Evolutionary conservation across 2,329 filamentous ascomycete genomes (phyloP), one percentile per base, ranked within the genome.

Genomic region (Penicillium hordei): DNA sequence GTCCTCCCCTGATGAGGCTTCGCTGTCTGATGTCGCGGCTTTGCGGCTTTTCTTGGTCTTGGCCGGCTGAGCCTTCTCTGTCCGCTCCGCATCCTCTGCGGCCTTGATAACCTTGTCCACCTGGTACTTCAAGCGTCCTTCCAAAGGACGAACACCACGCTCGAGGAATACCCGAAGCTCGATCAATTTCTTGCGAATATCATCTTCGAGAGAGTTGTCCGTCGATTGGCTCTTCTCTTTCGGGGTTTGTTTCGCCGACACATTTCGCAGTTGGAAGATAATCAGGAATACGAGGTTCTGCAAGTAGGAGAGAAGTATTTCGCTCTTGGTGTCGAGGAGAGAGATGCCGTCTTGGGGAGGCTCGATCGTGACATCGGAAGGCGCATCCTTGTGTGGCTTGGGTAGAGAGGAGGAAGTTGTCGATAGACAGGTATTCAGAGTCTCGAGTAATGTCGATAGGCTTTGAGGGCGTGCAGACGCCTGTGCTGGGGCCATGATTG

Each of bases 291-390:
- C 90, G 4, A 97, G 85, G 69, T 96, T 95, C 70, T 99, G 93
- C 0, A 99, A 82, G 76, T 99, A 99, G 4, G 93, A 93, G 39
- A 99, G 86, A 19, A 99, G 86, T n/a, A 99, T 83, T 72, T 99
- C 94, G 76, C 95, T 97, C 79, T 99, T 99, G 63, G 91, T 87
- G 72, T 97, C 92, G 69, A 99, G 87, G 1, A 99, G 86, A 0
- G 94, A 97, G 58, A 99, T 94, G 70, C 94, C 93, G 68, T 96
- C 87, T 63, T 88, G 82, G 1, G 90, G 88, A n/a, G 90, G 85
- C 48, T 89, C 79, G 59, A 95, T 83, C 15, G 88, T 86, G 58
- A 92, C 86, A 45, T 88, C 81, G 0, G 89, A 86, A 0, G 68
- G 58, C 2, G 63, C 58, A 51, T 71, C 69, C 19, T 70, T 70